These are phyloP conservation scores for Phlegmacium glaucopus DNA, from an alignment of 768 basidiomycete genomes.

Conservation along the genomic window DNA sequence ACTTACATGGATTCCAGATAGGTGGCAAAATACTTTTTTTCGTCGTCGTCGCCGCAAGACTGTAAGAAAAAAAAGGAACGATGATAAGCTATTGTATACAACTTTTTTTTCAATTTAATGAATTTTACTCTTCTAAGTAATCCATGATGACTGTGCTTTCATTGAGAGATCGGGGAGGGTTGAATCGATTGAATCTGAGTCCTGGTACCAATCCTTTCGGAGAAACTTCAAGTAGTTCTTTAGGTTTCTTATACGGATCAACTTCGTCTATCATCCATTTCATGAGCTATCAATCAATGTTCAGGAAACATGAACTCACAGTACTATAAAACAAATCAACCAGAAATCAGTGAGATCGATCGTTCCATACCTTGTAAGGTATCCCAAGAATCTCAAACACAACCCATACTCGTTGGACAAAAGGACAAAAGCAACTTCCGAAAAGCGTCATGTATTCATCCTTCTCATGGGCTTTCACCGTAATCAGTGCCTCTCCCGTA, in stretches of 20 bases:
- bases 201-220: constrained; percentile 82
- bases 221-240: constrained; percentile 75
- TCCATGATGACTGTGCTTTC: constrained; percentile 81
- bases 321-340: constrained; percentile 11
- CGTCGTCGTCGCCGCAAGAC: constrained; percentile 47
- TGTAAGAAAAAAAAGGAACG: constrained; percentile 17
- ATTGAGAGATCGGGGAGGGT: constrained; percentile 61
- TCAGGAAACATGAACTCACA: constrained; percentile 19
- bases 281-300: neutral
- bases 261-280: constrained; percentile 55
- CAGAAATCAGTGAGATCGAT: neutral
- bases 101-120: too few species aligned
- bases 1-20: constrained; percentile 54
- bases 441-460: constrained; percentile 63
- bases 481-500: constrained; percentile 51
- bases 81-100: too few species aligned
- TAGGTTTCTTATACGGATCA: constrained; percentile 79
- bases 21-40: constrained; percentile 56
- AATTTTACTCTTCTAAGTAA: constrained; percentile 71
- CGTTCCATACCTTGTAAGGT: constrained; percentile 56
- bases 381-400: constrained; percentile 67
- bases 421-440: constrained; percentile 74
- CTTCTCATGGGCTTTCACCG: constrained; percentile 44
- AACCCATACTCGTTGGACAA: constrained; percentile 81
- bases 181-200: constrained; percentile 48